Evolutionary conservation across 129 eudicot species (phyloP).

Genomic region (Tanacetum coccineum): DNA sequence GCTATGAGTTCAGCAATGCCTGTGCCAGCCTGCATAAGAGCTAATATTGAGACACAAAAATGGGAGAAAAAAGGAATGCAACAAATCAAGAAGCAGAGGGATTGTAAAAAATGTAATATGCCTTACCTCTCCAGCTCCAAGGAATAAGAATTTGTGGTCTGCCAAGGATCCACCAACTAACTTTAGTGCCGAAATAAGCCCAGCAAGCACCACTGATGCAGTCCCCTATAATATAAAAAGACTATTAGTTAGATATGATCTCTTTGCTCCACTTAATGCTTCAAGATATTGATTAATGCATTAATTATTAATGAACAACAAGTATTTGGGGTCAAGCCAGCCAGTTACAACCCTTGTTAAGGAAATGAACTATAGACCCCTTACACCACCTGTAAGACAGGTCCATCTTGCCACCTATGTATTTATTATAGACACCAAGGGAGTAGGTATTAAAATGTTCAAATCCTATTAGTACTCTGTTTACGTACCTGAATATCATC

Average conservation of each 20-base stretch:
- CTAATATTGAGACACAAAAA: conserved; percentile 7
- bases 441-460: background rate
- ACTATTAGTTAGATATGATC: background rate
- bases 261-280: too few relatives aligned
- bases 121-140: conserved; percentile 96
- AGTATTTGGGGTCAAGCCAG: too few relatives aligned
- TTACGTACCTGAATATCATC: conserved; percentile 88
- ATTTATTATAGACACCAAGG: background rate
- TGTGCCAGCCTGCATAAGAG: conserved; percentile 87
- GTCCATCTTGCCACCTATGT: too few relatives aligned
- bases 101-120: background rate
- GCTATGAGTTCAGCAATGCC: conserved; percentile 99
- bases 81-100: background rate
- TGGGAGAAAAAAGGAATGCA: background rate
- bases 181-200: conserved; percentile 74
- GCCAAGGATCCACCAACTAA: conserved; percentile 83
- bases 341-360: too few relatives aligned
- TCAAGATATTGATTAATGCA: too few relatives aligned
- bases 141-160: conserved; percentile 81
- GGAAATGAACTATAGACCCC: too few relatives aligned
- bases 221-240: conserved; percentile 59
- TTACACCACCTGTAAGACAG: too few relatives aligned
- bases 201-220: conserved; percentile 98
- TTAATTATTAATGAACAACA: too few relatives aligned
- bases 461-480: background rate